These are phyloP conservation scores for Cladosporium sp. DNA, from an alignment of 2,329 filamentous ascomycete genomes.

Conservation along the genomic window DNA sequence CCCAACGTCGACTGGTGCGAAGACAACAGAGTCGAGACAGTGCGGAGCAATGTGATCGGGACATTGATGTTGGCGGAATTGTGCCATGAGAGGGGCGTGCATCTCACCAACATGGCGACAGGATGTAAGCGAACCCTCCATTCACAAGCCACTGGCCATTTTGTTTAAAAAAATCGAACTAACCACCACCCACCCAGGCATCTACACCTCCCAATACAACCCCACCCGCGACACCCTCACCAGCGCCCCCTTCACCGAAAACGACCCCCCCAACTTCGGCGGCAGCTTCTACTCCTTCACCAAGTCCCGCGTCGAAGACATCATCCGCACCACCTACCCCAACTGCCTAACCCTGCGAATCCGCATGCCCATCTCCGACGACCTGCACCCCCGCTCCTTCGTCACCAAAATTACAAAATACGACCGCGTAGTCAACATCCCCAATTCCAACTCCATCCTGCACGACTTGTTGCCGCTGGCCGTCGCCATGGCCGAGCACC, in stretches of 20 bases:
- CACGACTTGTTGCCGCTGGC: conserved; percentile 64
- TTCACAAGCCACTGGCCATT: background rate
- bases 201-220: conserved; percentile 29
- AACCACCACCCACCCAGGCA: conserved; percentile 22
- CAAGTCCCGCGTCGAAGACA: conserved; percentile 65
- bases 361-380: conserved; percentile 69
- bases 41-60: conserved; percentile 67
- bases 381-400: conserved; percentile 66
- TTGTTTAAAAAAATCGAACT: background rate
- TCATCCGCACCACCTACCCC: conserved; percentile 62
- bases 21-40: conserved; percentile 66
- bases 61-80: conserved; percentile 63
- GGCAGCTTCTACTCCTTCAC: conserved; percentile 70
- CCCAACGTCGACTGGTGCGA: conserved; percentile 74
- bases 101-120: conserved; percentile 66
- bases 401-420: conserved; percentile 69
- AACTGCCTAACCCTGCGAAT: conserved; percentile 65
- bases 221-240: conserved; percentile 58
- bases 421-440: conserved; percentile 65
- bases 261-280: conserved; percentile 63
- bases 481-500: conserved; percentile 60
- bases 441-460: conserved; percentile 68
- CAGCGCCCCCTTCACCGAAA: conserved; percentile 61
- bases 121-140: conserved; percentile 50
- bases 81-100: conserved; percentile 60